A percentile compares a stretch with the other conserved stretches of the same genome.
Conservation (phyloP, 2,329 filamentous ascomycete genomes). For the Hysterium pulicare region DNA sequence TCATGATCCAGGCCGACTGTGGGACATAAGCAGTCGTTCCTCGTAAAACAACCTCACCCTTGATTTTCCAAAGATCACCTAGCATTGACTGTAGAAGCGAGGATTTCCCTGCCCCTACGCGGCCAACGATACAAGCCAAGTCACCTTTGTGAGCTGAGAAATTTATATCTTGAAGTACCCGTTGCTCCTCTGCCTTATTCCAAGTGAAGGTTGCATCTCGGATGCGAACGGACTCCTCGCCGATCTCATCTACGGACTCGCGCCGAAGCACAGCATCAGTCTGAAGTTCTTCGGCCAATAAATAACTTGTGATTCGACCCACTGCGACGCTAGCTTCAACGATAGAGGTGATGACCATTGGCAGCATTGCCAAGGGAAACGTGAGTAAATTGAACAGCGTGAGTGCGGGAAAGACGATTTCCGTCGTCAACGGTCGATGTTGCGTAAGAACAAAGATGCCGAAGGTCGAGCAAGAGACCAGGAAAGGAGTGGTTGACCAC, state of each 20-base stretch:
- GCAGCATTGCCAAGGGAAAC: constrained; percentile 88
- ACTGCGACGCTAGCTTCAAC: constrained; percentile 95
- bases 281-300: constrained; percentile 87
- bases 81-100: constrained; percentile 85
- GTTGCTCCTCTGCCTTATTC: constrained; percentile 72
- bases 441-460: constrained; percentile 87
- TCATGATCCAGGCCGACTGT: constrained; percentile 95
- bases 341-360: constrained; percentile 96
- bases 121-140: constrained; percentile 85
- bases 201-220: constrained; percentile 88
- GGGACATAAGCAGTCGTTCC: constrained; percentile 87
- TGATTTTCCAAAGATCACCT: constrained; percentile 86
- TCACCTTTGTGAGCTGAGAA: constrained; percentile 90
- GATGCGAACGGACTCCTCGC: constrained; percentile 83
- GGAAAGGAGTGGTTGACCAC: constrained; percentile 95
- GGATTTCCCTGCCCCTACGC: constrained; percentile 93
- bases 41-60: constrained; percentile 77
- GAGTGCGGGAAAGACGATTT: constrained; percentile 90
- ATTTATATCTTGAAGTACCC: constrained; percentile 76
- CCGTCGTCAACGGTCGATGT: constrained; percentile 77
- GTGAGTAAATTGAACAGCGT: constrained; percentile 95
- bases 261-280: constrained; percentile 71
- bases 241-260: constrained; percentile 67
- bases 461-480: constrained; percentile 96
- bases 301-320: constrained; percentile 76